Evolutionary conservation across 1,284 basidiomycete genomes (phyloP).

Genomic region (Amylostereum areolatum): DNA sequence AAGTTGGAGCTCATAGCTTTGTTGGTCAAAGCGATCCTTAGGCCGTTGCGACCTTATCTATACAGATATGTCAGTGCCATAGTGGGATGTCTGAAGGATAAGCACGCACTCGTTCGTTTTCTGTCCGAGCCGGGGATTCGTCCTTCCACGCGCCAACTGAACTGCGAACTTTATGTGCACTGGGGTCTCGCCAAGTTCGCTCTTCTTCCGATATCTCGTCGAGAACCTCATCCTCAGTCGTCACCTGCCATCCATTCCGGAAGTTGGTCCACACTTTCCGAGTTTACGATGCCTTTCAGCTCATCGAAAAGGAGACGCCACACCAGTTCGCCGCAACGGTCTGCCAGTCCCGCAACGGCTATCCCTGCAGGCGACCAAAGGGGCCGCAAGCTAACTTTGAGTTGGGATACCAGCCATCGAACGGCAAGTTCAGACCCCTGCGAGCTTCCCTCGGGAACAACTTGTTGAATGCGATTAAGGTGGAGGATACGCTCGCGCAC

Average conservation of each 20-base stretch:
- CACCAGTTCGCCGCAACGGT: slow-evolving; percentile 58
- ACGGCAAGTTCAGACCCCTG: slow-evolving; percentile 48
- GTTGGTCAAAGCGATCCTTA: slow-evolving; percentile 66
- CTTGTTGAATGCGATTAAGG: slow-evolving; percentile 55
- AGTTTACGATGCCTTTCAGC: slow-evolving; percentile 30
- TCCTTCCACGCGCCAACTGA: slow-evolving; percentile 41
- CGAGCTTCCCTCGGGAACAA: slow-evolving; percentile 46
- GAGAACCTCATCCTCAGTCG: slow-evolving; percentile 18
- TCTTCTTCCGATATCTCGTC: slow-evolving; percentile 60
- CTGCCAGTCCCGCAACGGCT: slow-evolving; percentile 56
- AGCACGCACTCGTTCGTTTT: slow-evolving; percentile 30
- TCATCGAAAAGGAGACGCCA: slow-evolving; percentile 72
- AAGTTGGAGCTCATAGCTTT: slow-evolving; percentile 78
- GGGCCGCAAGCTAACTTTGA: slow-evolving; percentile 89
- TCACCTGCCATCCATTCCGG: slow-evolving; percentile 18
- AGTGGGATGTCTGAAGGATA: not conserved
- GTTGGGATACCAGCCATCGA: slow-evolving; percentile 74
- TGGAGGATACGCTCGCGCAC: slow-evolving; percentile 77
- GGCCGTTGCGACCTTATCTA: slow-evolving; percentile 29
- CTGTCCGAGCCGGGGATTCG: slow-evolving; percentile 16
- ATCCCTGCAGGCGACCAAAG: slow-evolving; percentile 80
- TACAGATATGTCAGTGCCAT: not conserved
- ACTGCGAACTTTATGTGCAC: slow-evolving; percentile 53
- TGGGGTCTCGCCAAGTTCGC: slow-evolving; percentile 67
- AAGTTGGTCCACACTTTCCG: slow-evolving; percentile 9